A percentile compares a stretch with the other conserved stretches of the same genome.
Evolutionary conservation across 2,329 filamentous ascomycete species (phyloP).

Genomic region (Talaromyces sp.): DNA sequence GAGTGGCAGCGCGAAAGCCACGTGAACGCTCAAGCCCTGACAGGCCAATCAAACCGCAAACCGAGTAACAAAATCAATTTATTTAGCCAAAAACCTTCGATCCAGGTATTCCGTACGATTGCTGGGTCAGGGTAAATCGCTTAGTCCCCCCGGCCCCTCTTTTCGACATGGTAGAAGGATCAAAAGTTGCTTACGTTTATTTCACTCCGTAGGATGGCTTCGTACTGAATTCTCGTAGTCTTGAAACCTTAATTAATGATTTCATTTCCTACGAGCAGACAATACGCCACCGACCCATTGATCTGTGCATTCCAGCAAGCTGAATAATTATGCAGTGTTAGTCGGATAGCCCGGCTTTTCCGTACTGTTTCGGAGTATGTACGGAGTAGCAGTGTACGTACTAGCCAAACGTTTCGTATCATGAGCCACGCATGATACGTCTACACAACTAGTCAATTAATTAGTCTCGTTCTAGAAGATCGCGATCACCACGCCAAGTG

Average conservation of each 20-base stretch:
- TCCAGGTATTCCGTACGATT: neutral
- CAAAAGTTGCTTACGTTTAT: neutral
- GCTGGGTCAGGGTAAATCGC: neutral
- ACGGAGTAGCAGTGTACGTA: neutral
- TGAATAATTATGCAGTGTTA: neutral
- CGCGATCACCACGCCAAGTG: slow-evolving; percentile 10
- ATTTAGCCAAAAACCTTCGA: neutral
- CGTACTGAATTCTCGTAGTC: neutral
- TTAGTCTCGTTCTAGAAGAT: slow-evolving; percentile 10
- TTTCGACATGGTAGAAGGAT: slow-evolving; percentile 1
- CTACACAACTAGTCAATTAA: neutral
- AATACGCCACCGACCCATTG: neutral
- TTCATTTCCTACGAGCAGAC: neutral
- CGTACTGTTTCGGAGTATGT: neutral
- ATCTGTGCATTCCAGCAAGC: neutral
- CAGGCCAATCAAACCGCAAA: slow-evolving; percentile 1
- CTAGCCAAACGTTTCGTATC: neutral
- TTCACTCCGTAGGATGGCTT: neutral
- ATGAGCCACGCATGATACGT: neutral
- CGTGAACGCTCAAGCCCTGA: slow-evolving; percentile 4
- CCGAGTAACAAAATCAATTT: neutral
- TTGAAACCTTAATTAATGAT: neutral
- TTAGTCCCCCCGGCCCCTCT: slow-evolving; percentile 3
- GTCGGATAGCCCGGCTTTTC: neutral
- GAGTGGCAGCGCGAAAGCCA: neutral